These are phyloP conservation scores for Chernovozyma aurita DNA, from an alignment of 1,139 yeast species.

Conservation along the genomic window DNA sequence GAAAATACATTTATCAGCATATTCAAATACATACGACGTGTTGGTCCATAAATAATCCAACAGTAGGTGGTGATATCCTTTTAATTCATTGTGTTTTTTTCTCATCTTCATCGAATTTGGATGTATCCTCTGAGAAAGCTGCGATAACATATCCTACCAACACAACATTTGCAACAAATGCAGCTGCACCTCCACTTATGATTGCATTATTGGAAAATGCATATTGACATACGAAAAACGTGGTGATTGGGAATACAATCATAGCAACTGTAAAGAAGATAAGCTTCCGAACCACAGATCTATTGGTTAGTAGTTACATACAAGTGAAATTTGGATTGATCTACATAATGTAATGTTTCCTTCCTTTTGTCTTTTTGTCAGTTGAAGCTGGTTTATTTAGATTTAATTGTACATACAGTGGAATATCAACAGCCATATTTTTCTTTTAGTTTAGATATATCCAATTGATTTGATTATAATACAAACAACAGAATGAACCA, in stretches of 20 bases:
- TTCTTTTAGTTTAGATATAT: no score
- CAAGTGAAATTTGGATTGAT: no score
- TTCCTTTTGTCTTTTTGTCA: no score
- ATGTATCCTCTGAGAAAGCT: slow-evolving; percentile 80
- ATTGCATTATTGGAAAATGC: slow-evolving; percentile 55
- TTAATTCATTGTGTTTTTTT: slow-evolving; percentile 17
- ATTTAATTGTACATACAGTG: slow-evolving; percentile 52
- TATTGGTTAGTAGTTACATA: slow-evolving; percentile 13
- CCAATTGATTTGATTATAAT: no score
- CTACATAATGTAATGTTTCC: no score
- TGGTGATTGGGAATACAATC: slow-evolving; percentile 70
- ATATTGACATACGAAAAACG: slow-evolving; percentile 66
- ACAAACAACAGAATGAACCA: no score
- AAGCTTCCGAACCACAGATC: slow-evolving; percentile 66
- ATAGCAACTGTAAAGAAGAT: slow-evolving; percentile 85
- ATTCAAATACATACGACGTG: no score
- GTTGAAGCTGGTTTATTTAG: no score
- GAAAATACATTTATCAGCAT: no score
- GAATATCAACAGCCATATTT: slow-evolving; percentile 57
- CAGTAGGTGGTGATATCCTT: no score
- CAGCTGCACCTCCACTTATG: slow-evolving; percentile 86
- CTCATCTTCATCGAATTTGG: slow-evolving; percentile 27
- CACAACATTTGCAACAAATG: slow-evolving; percentile 81
- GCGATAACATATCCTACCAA: slow-evolving; percentile 80
- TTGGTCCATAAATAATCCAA: no score